phyloP scores from a whole-genome alignment of 2,329 filamentous ascomycete species.

The Alternaria triticimaculans region DNA sequence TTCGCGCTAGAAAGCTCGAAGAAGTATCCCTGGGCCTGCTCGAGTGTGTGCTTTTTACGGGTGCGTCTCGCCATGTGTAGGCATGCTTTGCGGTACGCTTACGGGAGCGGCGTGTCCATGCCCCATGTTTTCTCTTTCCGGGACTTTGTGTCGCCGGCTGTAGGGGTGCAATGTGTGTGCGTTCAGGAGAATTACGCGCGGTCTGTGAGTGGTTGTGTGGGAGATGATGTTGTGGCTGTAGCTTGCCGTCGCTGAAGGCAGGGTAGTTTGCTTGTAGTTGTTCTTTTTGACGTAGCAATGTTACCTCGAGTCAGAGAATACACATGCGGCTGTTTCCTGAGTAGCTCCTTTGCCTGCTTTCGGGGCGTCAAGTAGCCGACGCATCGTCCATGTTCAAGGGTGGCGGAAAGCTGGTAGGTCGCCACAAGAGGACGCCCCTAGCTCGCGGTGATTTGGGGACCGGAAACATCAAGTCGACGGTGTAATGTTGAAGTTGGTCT shows the following conservation, averaged over 20 bases:
- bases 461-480: background rate
- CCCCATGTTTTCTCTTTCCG: background rate
- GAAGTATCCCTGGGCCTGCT: background rate
- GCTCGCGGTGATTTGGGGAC: background rate
- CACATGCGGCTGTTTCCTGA: background rate
- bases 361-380: background rate
- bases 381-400: background rate
- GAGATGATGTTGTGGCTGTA: background rate
- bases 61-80: background rate
- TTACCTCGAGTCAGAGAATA: background rate
- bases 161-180: background rate
- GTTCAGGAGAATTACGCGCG: background rate
- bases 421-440: background rate
- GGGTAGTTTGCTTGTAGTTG: background rate
- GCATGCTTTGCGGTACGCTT: background rate
- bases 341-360: background rate
- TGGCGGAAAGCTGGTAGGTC: background rate
- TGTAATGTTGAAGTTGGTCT: background rate
- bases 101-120: background rate
- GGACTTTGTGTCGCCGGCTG: background rate
- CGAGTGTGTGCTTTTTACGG: background rate
- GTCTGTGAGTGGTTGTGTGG: conserved; percentile 1
- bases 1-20: background rate
- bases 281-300: background rate
- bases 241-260: background rate